A percentile compares a stretch with the other conserved stretches of the same genome.
phyloP scores from a whole-genome alignment of 106 monocot genomes.

The Triglochin maritima region DNA sequence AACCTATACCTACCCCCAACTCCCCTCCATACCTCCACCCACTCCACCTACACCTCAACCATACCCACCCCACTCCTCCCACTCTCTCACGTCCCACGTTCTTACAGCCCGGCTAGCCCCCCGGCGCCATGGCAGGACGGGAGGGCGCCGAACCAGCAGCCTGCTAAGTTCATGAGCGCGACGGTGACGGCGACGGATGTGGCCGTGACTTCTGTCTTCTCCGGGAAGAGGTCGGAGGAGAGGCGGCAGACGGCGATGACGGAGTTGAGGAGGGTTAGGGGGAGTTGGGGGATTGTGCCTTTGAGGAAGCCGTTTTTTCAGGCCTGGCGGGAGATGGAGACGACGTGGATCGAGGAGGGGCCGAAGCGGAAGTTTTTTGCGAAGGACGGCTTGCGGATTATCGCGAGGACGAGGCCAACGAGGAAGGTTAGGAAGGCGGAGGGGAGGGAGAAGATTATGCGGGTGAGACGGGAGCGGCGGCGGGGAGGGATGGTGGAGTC shows the following conservation, averaged over 20 bases:
- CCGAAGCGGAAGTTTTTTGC: slow-evolving; percentile 15
- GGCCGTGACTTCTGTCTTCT: slow-evolving; percentile 14
- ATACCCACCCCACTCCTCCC: too few species aligned
- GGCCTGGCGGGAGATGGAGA: slow-evolving; percentile 9
- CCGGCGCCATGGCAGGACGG: slow-evolving; percentile 63
- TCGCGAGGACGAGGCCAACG: slow-evolving; percentile 18
- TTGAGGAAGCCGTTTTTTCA: slow-evolving; percentile 18
- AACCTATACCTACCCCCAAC: too few species aligned
- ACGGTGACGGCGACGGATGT: slow-evolving; percentile 34
- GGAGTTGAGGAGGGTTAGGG: slow-evolving; percentile 26
- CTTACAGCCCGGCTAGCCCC: slow-evolving; percentile 58
- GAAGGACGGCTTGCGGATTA: slow-evolving; percentile 25
- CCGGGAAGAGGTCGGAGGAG: slow-evolving; percentile 26
- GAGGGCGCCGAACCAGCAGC: slow-evolving; percentile 66
- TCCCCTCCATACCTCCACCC: too few species aligned
- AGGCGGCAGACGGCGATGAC: slow-evolving; percentile 30
- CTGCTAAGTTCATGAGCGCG: slow-evolving; percentile 48
- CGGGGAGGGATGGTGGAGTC: too few species aligned
- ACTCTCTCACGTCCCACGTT: too few species aligned
- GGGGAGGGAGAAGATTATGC: too few species aligned
- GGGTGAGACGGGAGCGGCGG: too few species aligned
- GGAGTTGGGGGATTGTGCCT: slow-evolving; percentile 23
- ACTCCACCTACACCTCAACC: too few species aligned
- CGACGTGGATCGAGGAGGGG: slow-evolving; percentile 10
- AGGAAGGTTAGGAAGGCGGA: slow-evolving; percentile 18